These are phyloP conservation scores for Ceratobasidium sp. DNA, from an alignment of 1,284 basidiomycete species.

Conservation along the genomic window DNA sequence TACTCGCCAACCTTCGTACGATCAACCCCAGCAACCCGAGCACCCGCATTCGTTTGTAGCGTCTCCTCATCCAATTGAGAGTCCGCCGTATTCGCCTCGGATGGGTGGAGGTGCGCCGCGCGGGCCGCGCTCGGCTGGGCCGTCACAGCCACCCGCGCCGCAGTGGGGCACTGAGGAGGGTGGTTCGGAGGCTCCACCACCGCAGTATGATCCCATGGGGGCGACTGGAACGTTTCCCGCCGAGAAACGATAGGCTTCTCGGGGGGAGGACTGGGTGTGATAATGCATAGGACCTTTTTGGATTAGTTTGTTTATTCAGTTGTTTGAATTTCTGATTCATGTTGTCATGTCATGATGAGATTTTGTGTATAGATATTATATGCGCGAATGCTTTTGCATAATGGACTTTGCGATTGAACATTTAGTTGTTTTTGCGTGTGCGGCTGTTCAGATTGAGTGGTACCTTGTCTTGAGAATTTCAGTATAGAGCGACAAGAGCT, in stretches of 20 bases:
- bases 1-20: background rate
- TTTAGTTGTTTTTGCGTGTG: no score
- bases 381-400: background rate
- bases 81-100: conserved; percentile 12
- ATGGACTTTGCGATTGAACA: background rate
- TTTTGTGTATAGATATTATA: background rate
- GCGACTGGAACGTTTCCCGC: conserved; percentile 2
- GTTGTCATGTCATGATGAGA: background rate
- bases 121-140: conserved; percentile 20
- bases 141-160: conserved; percentile 16
- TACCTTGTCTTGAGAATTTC: no score
- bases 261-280: background rate
- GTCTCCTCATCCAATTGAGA: conserved; percentile 21
- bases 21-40: background rate
- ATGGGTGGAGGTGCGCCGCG: background rate
- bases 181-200: conserved; percentile 16
- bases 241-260: conserved; percentile 22
- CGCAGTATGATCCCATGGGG: conserved; percentile 18
- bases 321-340: background rate
- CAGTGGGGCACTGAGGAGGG: conserved; percentile 10
- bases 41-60: conserved; percentile 1
- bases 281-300: background rate
- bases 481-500: no score
- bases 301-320: background rate
- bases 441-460: no score